Conservation (phyloP, 106 monocot species). For the Acorus calamus region DNA sequence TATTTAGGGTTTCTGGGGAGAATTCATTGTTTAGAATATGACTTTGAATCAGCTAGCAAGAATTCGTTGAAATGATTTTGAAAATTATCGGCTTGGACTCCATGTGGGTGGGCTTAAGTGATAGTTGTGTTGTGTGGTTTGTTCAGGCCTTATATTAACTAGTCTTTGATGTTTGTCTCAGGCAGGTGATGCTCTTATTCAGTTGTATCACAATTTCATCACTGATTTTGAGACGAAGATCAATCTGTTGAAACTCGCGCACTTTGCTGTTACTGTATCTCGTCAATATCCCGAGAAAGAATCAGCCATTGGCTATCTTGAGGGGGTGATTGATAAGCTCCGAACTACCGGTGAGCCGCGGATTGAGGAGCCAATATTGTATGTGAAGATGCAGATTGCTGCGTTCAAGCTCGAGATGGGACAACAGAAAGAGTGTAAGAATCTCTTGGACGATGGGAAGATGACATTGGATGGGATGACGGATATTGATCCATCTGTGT, state of each 20-base stretch:
- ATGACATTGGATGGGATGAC: conserved; percentile 76
- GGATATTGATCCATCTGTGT: conserved; percentile 93
- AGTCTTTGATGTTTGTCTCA: conserved; percentile 12
- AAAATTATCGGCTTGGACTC: too few species aligned
- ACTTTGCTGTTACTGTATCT: conserved; percentile 78
- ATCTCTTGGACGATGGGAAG: conserved; percentile 83
- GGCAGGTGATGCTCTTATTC: conserved; percentile 92
- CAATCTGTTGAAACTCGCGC: conserved; percentile 94
- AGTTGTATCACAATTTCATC: conserved; percentile 93
- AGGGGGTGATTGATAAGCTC: conserved; percentile 77
- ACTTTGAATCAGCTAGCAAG: too few species aligned
- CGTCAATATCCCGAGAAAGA: conserved; percentile 89
- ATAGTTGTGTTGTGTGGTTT: too few species aligned
- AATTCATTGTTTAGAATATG: too few species aligned
- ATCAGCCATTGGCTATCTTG: conserved; percentile 78
- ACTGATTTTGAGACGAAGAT: conserved; percentile 98
- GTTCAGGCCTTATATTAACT: too few species aligned
- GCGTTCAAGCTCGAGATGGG: conserved; percentile 71
- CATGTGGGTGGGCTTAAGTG: too few species aligned
- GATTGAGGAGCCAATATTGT: conserved; percentile 77
- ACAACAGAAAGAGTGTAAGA: conserved; percentile 76
- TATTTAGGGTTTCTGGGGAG: too few species aligned
- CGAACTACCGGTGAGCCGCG: conserved; percentile 49
- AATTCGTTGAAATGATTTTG: too few species aligned
- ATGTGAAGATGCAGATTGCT: conserved; percentile 95